Conservation (phyloP, 257 asterid species). For the Knoxia roxburghii region DNA sequence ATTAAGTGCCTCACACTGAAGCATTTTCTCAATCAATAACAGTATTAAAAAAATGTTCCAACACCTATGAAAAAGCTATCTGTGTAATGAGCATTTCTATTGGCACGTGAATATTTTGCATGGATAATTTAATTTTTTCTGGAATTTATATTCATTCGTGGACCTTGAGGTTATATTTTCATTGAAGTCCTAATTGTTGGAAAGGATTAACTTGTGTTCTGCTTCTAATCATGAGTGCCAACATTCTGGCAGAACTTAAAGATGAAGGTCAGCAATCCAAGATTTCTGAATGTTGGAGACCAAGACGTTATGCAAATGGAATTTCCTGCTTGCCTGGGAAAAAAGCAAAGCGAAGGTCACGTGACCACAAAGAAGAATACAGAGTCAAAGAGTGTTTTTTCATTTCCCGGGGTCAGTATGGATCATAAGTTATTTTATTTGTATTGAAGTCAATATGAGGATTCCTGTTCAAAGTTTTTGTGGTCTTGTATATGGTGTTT, state of each 20-base stretch:
- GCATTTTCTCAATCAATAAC: not conserved
- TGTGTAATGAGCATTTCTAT: not conserved
- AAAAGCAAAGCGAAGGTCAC: constrained; percentile 32
- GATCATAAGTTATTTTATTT: constrained; percentile 16
- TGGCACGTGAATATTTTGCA: not conserved
- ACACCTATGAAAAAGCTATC: not conserved
- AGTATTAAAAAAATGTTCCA: not conserved
- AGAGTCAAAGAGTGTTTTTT: constrained; percentile 34
- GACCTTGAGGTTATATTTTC: not conserved
- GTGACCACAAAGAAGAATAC: constrained; percentile 27
- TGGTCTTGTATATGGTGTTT: constrained; percentile 21
- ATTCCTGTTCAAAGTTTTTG: constrained; percentile 14
- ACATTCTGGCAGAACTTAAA: constrained; percentile 64
- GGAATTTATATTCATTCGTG: not conserved
- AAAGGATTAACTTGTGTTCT: constrained; percentile 14
- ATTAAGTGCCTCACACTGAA: not conserved
- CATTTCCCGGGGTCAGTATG: constrained; percentile 71
- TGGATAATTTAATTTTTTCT: not conserved
- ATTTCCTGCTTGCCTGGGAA: constrained; percentile 69
- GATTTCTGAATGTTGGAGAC: constrained; percentile 66
- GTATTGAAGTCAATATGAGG: not conserved
- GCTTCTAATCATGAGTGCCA: constrained; percentile 11
- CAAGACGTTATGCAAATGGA: constrained; percentile 50
- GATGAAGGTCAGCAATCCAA: constrained; percentile 80
- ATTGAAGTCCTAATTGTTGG: constrained; percentile 10